Base-by-base conservation (phyloP, 148 eudicot species). In the Amaranthus palmeri region DNA sequence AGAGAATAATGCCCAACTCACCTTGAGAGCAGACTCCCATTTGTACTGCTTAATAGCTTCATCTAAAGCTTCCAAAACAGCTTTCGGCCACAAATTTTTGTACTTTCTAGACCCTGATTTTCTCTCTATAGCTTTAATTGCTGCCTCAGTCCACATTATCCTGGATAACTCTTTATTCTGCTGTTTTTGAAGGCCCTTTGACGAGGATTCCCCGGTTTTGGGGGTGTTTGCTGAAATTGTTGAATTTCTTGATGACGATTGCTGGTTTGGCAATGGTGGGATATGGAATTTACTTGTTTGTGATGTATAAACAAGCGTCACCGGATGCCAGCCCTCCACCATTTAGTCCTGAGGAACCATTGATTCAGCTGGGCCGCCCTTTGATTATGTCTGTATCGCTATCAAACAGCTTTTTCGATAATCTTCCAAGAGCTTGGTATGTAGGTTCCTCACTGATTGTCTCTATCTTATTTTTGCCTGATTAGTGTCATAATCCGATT, bases 271-370 rank as follows among this genome's bases (percentile, higher is more conserved):
- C 97, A 1, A 86, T 91, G 82, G 84, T 95, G 75, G 98, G 93
- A 0, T 95, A 89, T 73, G 98, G 97, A 50, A 80, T 95, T 73
- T 95, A 95, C 86, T 87, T 95, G 76, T 95, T 87, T 83, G 96
- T 91, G 56, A 85, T 80, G 81, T 95, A 83, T 74, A 76, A 85
- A 65, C 85, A 87, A 57, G 79, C 83, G 4, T 67, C 82, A 17
- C 67, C 77, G 51, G 78, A 72, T 72, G 13, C 82, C 0, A 18
- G 68, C 25, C 18, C 72, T 65, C 70, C 87, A 4, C 91, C 88
- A 50, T 59, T 79, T 5, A 75, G 88, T 72, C 81, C 66, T 59
- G 76, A 68, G 18, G 83, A 78, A 46, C 67, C 80, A 54, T 67
- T 91, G 75, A 67, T 87, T 67, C 86, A 84, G 77, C 82, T 91